Evolutionary conservation across 208 protist species (phyloP).

Genomic region (Trypanosoma scelopori): DNA sequence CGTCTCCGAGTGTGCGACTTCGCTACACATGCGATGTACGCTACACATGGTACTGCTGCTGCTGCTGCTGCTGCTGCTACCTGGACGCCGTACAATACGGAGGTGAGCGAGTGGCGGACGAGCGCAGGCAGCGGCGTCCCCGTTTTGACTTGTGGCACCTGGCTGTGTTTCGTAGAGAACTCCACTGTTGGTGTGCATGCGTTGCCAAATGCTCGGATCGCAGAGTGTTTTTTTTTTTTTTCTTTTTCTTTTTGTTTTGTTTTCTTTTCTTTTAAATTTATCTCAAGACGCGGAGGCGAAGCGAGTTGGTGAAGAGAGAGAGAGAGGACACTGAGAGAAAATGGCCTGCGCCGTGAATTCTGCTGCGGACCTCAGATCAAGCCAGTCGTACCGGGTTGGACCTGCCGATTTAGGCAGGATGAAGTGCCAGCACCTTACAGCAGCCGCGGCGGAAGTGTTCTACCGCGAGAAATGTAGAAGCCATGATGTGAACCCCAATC

Average conservation of each 20-base stretch:
- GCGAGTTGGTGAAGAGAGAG: background rate
- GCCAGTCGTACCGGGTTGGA: background rate
- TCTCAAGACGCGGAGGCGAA: background rate
- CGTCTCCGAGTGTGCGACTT: too few relatives aligned
- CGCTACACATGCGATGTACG: too few relatives aligned
- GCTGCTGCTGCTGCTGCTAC: too few relatives aligned
- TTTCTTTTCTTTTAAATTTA: background rate
- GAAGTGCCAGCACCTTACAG: slow-evolving; percentile 10
- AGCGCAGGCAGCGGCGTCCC: too few relatives aligned
- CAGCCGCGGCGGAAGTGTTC: slow-evolving; percentile 40
- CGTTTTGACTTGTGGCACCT: too few relatives aligned
- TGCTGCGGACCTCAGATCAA: background rate
- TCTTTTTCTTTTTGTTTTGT: background rate
- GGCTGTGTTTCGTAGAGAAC: too few relatives aligned
- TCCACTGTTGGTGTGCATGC: too few relatives aligned
- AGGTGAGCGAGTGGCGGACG: too few relatives aligned
- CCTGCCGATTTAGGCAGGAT: background rate
- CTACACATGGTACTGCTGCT: too few relatives aligned
- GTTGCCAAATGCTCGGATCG: too few relatives aligned
- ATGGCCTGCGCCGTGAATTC: slow-evolving; percentile 7
- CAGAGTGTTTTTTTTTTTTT: too few relatives aligned
- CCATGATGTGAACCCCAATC: slow-evolving; percentile 34
- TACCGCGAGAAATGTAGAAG: slow-evolving; percentile 55
- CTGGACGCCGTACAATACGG: too few relatives aligned
- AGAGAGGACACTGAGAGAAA: background rate